phyloP scores from a whole-genome alignment of 768 basidiomycete species.

The Coprinopsis sp. region DNA sequence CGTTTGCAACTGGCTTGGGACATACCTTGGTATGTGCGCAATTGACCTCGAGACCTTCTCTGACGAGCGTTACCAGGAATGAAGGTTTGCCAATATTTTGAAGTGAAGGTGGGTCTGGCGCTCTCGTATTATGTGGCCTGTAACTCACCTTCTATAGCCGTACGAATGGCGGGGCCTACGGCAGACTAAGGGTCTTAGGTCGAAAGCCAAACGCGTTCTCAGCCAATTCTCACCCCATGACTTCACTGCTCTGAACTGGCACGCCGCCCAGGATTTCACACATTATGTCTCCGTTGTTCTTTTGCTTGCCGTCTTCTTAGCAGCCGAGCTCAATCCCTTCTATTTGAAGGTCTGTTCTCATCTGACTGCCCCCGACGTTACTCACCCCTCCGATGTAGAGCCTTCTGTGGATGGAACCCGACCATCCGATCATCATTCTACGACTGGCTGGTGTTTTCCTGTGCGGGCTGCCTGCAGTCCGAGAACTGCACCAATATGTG shows the following conservation, averaged over 20 bases:
- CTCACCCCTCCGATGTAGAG: constrained; percentile 27
- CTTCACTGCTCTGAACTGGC: constrained; percentile 88
- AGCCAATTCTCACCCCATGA: constrained; percentile 86
- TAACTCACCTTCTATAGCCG: constrained; percentile 41
- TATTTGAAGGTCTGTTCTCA: constrained; percentile 66
- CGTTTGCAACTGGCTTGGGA: constrained; percentile 85
- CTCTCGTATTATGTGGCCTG: constrained; percentile 11
- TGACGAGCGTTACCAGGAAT: constrained; percentile 49
- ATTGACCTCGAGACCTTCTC: constrained; percentile 9
- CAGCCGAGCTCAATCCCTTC: constrained; percentile 83
- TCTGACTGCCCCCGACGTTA: constrained; percentile 5
- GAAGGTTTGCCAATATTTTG: constrained; percentile 82
- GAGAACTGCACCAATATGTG: constrained; percentile 81
- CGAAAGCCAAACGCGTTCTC: constrained; percentile 74
- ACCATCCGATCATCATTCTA: constrained; percentile 78
- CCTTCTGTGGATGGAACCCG: constrained; percentile 84
- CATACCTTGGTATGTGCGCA: constrained; percentile 59
- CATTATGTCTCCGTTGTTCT: constrained; percentile 74
- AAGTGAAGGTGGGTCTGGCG: constrained; percentile 64
- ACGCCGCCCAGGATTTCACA: constrained; percentile 65
- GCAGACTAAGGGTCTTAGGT: constrained; percentile 71
- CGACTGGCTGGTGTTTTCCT: constrained; percentile 73
- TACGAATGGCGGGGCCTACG: constrained; percentile 84
- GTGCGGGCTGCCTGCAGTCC: constrained; percentile 80
- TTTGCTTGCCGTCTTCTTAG: constrained; percentile 72